Evolutionary conservation across 345 rosid species (phyloP), one percentile per base, ranked within the genome.

Genomic region (Aethionema arabicum): DNA sequence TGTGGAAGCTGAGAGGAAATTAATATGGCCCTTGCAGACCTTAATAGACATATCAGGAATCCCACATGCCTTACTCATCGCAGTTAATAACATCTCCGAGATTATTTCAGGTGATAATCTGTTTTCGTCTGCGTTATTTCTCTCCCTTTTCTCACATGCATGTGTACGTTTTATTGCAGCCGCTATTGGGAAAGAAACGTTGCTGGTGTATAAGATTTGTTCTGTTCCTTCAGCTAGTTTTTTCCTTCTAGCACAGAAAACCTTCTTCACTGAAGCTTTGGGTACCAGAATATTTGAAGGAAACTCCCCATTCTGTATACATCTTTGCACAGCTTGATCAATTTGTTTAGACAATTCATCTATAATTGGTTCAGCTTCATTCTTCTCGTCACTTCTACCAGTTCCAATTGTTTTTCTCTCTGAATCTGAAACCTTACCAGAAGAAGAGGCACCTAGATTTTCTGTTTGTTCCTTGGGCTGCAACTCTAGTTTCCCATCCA

Each of bases 21-120:
- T 93, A 30, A 90, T 73, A 76, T 90, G 92, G 16, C 99, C 99
- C 36, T 84, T 86, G 72, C 86, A 84, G 65, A 83, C 96, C 70
- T 77, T 85, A 45, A 80, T 45, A 32, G 65, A 64, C n/a, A 90
- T 61, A 51, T 69, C 76, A 52, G 75, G 65, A 42, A 59, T 76
- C 62, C 75, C 74, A 11, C 53, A 54, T 59, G 76, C 36, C 50
- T 74, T 76, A 70, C 67, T 76, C 68, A 87, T 66, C 10, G 55
- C 66, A 58, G 55, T 59, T 21, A 68, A 83, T 77, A 93, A 59
- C 72, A 76, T 84, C 72, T 83, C 90, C 42, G 96, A 88, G 51
- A 87, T 59, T 61, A 12, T 44, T 66, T 70, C 78, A 44, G 89
- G 80, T 36, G 79, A 72, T 35, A 75, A 14, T 31, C 59, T 69